phyloP scores from a whole-genome alignment of 805 yeast species.

The Candida ulmi region DNA sequence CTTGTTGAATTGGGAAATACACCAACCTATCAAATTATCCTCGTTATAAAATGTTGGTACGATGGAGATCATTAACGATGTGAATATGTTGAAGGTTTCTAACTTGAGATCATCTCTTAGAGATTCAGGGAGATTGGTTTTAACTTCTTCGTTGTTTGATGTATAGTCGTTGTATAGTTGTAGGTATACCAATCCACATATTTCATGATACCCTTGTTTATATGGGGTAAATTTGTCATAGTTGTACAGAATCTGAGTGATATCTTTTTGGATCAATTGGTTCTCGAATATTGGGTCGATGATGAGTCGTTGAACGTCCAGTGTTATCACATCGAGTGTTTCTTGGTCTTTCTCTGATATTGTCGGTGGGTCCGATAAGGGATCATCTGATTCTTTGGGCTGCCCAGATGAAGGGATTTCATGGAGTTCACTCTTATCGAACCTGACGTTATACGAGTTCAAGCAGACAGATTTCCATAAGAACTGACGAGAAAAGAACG shows the following conservation, averaged over 20 bases:
- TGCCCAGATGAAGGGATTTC: constrained; percentile 5
- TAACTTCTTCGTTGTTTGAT: background rate
- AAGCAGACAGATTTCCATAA: constrained; percentile 20
- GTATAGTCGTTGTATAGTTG: constrained; percentile 33
- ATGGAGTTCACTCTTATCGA: constrained; percentile 14
- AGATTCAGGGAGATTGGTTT: background rate
- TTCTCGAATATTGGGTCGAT: constrained; percentile 20
- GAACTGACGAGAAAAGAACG: constrained; percentile 16
- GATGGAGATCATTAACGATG: constrained; percentile 35
- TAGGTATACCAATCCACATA: constrained; percentile 40
- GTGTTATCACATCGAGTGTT: constrained; percentile 18
- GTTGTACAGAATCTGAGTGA: constrained; percentile 20
- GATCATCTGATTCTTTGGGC: background rate
- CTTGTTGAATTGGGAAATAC: constrained; percentile 35
- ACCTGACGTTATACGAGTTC: constrained; percentile 15
- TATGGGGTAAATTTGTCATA: constrained; percentile 24
- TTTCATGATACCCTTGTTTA: constrained; percentile 50
- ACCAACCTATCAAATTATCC: constrained; percentile 34
- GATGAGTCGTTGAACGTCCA: constrained; percentile 22
- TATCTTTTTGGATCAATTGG: constrained; percentile 11
- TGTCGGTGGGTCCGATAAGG: background rate
- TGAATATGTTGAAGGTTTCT: constrained; percentile 42
- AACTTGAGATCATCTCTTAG: constrained; percentile 8
- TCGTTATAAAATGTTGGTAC: constrained; percentile 42
- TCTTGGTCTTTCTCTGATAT: constrained; percentile 2